Conservation (phyloP, 805 yeast genomes). For the Candida namnaoensis region DNA sequence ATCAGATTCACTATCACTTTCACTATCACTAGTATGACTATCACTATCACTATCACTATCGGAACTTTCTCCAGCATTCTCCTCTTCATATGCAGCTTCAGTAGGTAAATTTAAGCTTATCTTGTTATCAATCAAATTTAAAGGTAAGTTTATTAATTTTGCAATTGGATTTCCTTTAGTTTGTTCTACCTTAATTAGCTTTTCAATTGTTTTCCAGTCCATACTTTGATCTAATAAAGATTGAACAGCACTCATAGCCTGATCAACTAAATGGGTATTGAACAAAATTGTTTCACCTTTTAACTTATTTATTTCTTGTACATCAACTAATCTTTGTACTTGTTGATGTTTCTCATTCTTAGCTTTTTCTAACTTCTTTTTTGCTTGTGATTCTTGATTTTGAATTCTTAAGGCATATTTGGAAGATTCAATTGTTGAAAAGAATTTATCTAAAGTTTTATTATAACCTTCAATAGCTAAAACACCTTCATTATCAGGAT, state of each 20-base stretch:
- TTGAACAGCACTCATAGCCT: conserved; percentile 61
- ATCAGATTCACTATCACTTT: conserved; percentile 14
- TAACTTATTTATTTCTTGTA: conserved; percentile 52
- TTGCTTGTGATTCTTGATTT: conserved; percentile 68
- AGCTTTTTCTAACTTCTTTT: conserved; percentile 67
- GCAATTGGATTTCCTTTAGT: conserved; percentile 59
- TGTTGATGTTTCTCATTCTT: conserved; percentile 63
- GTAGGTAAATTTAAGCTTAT: conserved; percentile 49
- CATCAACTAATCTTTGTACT: conserved; percentile 52
- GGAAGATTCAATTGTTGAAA: conserved; percentile 77
- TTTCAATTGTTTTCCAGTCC: conserved; percentile 91
- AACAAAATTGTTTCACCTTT: conserved; percentile 70
- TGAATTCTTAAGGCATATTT: conserved; percentile 69
- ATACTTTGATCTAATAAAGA: conserved; percentile 67
- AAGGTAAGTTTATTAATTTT: conserved; percentile 48
- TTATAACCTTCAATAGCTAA: conserved; percentile 59
- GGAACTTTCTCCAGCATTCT: conserved; percentile 12
- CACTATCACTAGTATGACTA: conserved; percentile 2
- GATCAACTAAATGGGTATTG: conserved; percentile 63
- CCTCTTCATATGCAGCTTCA: conserved; percentile 28
- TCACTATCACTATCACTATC: conserved; percentile 22
- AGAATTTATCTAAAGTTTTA: conserved; percentile 73
- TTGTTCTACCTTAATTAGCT: conserved; percentile 62
- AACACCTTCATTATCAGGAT: conserved; percentile 25
- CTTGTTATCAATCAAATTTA: conserved; percentile 62